Evolutionary conservation across 257 asterid genomes (phyloP), one percentile per base, ranked within the genome.

Genomic region (Prunella vulgaris): DNA sequence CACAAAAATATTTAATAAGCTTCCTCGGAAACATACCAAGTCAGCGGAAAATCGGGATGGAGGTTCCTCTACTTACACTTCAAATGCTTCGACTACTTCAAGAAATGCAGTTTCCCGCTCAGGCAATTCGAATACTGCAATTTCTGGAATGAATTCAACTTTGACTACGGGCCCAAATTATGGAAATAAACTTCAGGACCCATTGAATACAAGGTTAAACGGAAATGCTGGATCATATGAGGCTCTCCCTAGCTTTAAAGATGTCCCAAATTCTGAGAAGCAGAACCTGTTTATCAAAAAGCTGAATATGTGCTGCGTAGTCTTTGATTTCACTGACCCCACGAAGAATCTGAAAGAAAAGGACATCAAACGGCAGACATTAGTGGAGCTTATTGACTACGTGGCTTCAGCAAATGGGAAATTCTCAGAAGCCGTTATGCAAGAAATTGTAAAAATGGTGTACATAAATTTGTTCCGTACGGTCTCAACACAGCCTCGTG

Each of bases 1-100:
- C 69, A 88, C 83, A 59, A 88, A 88, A 62, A 88, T 88, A 59
- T 86, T 88, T 46, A 88, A 86, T 81, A 84, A 77, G 92, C 88
- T 88, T 61, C 95, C 95, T n/a, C 81, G 87, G 71, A 88, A 88
- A 78, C 88, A 86, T 68, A 78, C 78, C 75, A 88, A 88, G 79
- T 76, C 79, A 63, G 82, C 62, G 28, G 95, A 88, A 28, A 79
- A 68, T 74, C 88, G 88, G 12, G 92, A 88, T 81, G 90, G 90
- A 66, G 91, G 87, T 71, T 66, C 85, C 49, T 69, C 88, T 54
- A 52, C 79, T 28, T 63, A 73, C 66, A 27, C 86, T 56, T 66
- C 95, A 15, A 77, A 79, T 72, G 71, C 83, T 65, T 81, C 87
- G 0, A 74, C 81, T 64, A 67, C 80, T 70, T 80, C 88, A 10